Evolutionary conservation across 495 filamentous ascomycete species (phyloP).

Genomic region (Xeromyces bisporus): DNA sequence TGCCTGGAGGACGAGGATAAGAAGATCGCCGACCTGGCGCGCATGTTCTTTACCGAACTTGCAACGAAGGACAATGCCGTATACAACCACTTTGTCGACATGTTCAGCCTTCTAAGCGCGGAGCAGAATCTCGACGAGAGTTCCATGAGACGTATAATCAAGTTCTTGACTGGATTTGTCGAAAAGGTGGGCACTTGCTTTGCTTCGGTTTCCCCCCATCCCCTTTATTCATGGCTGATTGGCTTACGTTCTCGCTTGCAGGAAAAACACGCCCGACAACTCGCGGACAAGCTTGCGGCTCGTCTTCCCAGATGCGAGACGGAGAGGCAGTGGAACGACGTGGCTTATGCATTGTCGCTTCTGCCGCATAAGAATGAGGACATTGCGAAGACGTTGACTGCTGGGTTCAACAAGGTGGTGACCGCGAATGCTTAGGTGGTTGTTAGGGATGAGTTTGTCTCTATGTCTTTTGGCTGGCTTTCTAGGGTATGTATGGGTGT

Average conservation of each 20-base stretch:
- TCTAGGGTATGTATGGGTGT: background rate
- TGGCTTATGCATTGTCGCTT: conserved; percentile 74
- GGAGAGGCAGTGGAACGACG: conserved; percentile 93
- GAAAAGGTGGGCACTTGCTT: conserved; percentile 57
- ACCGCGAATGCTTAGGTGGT: conserved; percentile 41
- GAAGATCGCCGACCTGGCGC: conserved; percentile 75
- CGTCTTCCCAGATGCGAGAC: conserved; percentile 72
- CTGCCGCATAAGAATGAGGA: conserved; percentile 97
- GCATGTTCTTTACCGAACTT: conserved; percentile 98
- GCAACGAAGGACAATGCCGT: conserved; percentile 97
- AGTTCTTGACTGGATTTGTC: conserved; percentile 86
- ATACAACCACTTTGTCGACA: conserved; percentile 98
- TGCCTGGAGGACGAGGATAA: conserved; percentile 92
- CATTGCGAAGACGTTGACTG: conserved; percentile 63
- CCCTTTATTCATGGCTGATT: too few species aligned
- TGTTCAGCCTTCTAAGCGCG: conserved; percentile 84
- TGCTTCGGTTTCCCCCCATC: too few species aligned
- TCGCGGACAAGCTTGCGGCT: conserved; percentile 84
- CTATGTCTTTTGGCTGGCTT: too few species aligned
- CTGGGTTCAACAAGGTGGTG: conserved; percentile 69
- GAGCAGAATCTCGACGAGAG: conserved; percentile 71
- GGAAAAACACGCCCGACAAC: conserved; percentile 97
- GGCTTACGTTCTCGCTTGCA: too few species aligned
- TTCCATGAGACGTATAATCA: conserved; percentile 64
- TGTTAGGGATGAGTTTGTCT: too few species aligned